Evolutionary conservation across 2,329 filamentous ascomycete genomes (phyloP).

Genomic region (Nannizziopsis barbatae): DNA sequence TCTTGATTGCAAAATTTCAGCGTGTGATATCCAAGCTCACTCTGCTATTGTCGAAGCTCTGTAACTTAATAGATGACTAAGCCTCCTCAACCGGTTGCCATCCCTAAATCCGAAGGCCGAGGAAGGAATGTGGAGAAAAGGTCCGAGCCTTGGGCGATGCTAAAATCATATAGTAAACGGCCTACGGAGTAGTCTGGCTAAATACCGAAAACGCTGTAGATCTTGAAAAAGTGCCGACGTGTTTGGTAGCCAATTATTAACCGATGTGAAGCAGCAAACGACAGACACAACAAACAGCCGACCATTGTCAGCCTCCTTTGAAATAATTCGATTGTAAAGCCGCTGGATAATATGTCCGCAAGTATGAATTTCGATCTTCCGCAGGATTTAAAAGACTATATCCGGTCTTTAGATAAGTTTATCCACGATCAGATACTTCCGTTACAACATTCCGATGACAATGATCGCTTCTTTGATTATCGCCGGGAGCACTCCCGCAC

Average conservation of each 20-base stretch:
- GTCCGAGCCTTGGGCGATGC: neutral
- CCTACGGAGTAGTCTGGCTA: neutral
- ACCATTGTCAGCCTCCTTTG: neutral
- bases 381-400: slow-evolving; percentile 38
- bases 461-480: slow-evolving; percentile 55
- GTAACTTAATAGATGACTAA: no score
- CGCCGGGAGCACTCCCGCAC: slow-evolving; percentile 52
- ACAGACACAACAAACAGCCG: neutral
- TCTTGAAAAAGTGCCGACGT: no score
- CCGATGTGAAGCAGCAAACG: no score
- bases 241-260: no score
- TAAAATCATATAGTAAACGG: neutral
- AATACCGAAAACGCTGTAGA: no score
- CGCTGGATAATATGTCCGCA: neutral
- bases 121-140: neutral
- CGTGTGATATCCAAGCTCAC: no score
- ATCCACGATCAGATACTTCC: slow-evolving; percentile 45
- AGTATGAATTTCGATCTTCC: slow-evolving; percentile 49
- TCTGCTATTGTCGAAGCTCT: no score
- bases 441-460: slow-evolving; percentile 46
- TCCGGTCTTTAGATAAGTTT: slow-evolving; percentile 46
- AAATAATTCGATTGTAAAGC: neutral
- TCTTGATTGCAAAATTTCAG: neutral
- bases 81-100: no score
- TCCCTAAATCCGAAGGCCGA: neutral